Evolutionary conservation across 2,329 filamentous ascomycete genomes (phyloP).

Genomic region (Stemphylium beticola): DNA sequence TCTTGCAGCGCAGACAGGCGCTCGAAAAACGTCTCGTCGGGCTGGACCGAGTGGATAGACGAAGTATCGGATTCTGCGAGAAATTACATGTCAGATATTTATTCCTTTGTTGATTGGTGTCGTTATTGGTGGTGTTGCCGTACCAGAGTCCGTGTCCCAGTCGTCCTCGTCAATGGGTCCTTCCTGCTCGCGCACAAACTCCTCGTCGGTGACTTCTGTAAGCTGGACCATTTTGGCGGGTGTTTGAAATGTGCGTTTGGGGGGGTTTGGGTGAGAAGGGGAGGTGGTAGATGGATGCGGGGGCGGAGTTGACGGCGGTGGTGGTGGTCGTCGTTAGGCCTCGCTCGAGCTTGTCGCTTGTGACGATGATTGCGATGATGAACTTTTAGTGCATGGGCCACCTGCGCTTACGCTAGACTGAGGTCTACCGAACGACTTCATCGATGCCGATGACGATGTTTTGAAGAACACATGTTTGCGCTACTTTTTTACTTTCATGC

Average conservation of each 20-base stretch:
- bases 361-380: constrained; percentile 17
- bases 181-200: constrained; percentile 76
- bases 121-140: constrained; percentile 52
- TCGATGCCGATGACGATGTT: not conserved
- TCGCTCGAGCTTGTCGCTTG: constrained; percentile 5
- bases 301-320: not conserved
- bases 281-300: constrained; percentile 3
- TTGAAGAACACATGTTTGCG: not conserved
- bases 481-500: not conserved
- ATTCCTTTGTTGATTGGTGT: constrained; percentile 47
- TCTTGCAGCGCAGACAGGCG: constrained; percentile 75
- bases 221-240: constrained; percentile 84
- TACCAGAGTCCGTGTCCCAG: constrained; percentile 93
- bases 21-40: constrained; percentile 60
- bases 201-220: constrained; percentile 95
- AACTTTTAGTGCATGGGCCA: constrained; percentile 18
- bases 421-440: constrained; percentile 2
- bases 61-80: constrained; percentile 78
- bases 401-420: constrained; percentile 1
- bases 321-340: constrained; percentile 10
- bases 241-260: not conserved
- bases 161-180: constrained; percentile 79
- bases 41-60: constrained; percentile 58
- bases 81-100: constrained; percentile 56
- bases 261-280: not conserved